Conservation (phyloP, 148 eudicot species). For the Mesembryanthemum crystallinum region DNA sequence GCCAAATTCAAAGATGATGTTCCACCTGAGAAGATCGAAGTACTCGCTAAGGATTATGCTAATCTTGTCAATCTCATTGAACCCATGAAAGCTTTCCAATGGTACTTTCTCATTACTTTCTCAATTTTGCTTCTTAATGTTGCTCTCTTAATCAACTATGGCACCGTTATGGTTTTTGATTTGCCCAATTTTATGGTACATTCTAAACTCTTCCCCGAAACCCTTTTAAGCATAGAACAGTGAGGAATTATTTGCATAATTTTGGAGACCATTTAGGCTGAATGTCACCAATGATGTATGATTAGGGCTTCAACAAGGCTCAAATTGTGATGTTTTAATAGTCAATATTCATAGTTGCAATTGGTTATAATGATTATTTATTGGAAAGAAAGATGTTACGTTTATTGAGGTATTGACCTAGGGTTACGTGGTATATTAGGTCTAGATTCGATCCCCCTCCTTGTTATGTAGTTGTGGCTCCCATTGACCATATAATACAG, state of each 20-base stretch:
- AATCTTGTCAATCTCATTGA: constrained; percentile 57
- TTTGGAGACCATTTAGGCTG: neutral
- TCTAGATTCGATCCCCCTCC: no score
- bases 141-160: neutral
- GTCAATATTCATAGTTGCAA: neutral
- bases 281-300: neutral
- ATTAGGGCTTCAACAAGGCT: neutral
- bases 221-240: no score
- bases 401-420: no score
- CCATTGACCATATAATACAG: no score
- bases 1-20: constrained; percentile 63
- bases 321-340: neutral
- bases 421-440: no score
- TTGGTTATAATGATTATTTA: neutral
- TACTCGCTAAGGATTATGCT: constrained; percentile 62
- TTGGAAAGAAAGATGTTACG: neutral
- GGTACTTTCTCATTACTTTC: constrained; percentile 29
- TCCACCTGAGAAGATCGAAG: constrained; percentile 41
- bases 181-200: no score
- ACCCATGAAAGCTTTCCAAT: constrained; percentile 63
- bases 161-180: neutral
- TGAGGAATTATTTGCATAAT: neutral
- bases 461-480: no score
- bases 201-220: no score
- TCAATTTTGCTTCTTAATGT: neutral